phyloP scores from a whole-genome alignment of 2,329 filamentous ascomycete genomes.

The Cylindrodendrum hubeiense region DNA sequence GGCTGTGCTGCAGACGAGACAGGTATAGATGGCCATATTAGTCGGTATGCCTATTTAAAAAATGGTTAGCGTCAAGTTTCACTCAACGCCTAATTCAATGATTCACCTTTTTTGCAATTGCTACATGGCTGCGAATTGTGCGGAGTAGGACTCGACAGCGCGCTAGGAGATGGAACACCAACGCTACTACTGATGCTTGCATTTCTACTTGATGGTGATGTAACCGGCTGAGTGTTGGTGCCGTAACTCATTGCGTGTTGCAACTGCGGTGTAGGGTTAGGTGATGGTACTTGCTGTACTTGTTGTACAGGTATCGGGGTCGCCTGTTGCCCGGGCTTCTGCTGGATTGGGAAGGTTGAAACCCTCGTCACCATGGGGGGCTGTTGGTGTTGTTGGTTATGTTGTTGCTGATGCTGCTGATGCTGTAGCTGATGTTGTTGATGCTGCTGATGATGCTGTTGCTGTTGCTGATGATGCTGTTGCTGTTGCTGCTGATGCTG shows the following conservation, averaged over 20 bases:
- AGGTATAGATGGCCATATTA: slow-evolving; percentile 43
- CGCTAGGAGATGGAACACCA: slow-evolving; percentile 22
- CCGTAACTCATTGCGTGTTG: slow-evolving; percentile 17
- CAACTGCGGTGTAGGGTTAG: slow-evolving; percentile 9
- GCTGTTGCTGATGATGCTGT: neutral
- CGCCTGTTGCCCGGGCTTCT: slow-evolving; percentile 21
- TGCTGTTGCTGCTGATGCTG: neutral
- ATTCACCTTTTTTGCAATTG: slow-evolving; percentile 39
- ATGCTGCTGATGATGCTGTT: neutral
- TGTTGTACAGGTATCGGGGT: neutral
- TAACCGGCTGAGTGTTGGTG: slow-evolving; percentile 14
- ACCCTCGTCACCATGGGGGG: neutral
- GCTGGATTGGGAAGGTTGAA: slow-evolving; percentile 10
- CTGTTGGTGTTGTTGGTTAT: neutral
- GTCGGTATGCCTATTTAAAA: slow-evolving; percentile 32
- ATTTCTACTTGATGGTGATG: slow-evolving; percentile 15
- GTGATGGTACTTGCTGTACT: slow-evolving; percentile 8
- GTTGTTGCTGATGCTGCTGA: neutral
- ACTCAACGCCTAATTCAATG: fast-evolving
- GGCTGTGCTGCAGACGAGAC: slow-evolving; percentile 46
- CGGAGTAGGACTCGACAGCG: slow-evolving; percentile 20
- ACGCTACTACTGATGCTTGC: slow-evolving; percentile 29
- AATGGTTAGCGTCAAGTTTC: too few relatives aligned
- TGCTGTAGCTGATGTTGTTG: slow-evolving; percentile 20
- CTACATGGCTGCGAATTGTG: slow-evolving; percentile 23